These are phyloP conservation scores for Gossypium anomalum DNA, from an alignment of 345 rosid genomes.

Conservation along the genomic window DNA sequence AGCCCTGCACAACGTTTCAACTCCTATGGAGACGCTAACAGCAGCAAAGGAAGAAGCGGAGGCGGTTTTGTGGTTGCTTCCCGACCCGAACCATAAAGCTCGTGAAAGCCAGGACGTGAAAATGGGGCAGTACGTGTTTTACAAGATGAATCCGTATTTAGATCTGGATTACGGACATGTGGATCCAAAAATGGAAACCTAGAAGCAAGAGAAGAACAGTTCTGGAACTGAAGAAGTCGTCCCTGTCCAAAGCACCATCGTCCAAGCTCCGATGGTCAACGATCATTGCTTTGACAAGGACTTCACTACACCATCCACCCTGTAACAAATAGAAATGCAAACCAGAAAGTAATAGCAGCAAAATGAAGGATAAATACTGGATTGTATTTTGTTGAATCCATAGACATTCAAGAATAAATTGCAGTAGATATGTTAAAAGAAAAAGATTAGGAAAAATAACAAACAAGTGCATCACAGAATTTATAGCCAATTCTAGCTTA, in stretches of 20 bases:
- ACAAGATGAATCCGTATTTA: not conserved
- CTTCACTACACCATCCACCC: slow-evolving; percentile 32
- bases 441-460: too few species aligned
- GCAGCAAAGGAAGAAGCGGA: slow-evolving; percentile 73
- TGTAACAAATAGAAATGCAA: too few species aligned
- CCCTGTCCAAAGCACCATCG: not conserved
- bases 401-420: too few species aligned
- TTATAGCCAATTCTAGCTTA: too few species aligned
- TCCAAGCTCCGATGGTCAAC: slow-evolving; percentile 18
- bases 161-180: not conserved
- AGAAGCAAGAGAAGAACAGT: not conserved
- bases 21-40: slow-evolving; percentile 36
- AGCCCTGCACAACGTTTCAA: too few species aligned
- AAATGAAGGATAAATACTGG: too few species aligned
- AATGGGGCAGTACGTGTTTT: not conserved
- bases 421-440: too few species aligned
- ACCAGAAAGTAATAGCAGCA: too few species aligned
- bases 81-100: slow-evolving; percentile 1
- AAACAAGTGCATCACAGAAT: too few species aligned
- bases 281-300: slow-evolving; percentile 56
- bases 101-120: not conserved
- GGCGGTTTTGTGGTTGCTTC: slow-evolving; percentile 71
- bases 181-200: not conserved
- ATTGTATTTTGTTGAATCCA: too few species aligned
- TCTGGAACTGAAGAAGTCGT: not conserved